Evolutionary conservation across 495 filamentous ascomycete genomes (phyloP), one percentile per base, ranked within the genome.

Genomic region (Neurospora sp.): DNA sequence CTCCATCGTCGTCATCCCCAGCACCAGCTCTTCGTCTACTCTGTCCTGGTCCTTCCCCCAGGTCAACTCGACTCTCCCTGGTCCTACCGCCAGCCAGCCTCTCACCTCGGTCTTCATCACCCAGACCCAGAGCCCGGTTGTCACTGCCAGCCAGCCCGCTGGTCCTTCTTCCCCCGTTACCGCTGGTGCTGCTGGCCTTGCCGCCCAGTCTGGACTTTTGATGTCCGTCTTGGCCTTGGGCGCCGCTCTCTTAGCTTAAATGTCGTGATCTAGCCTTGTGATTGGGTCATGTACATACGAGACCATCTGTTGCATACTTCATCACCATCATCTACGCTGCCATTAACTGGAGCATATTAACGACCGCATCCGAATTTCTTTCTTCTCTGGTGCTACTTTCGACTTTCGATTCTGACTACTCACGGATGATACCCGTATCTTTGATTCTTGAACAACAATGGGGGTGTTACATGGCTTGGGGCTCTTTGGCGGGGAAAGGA

Each of bases 201-300:
- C 80, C 16, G 76, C 81, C 18, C 82, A 81, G 75, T 82, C 82
- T 16, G 83, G 82, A 27, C 71, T 85, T n/a, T 72, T 83, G 71
- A 75, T 83, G 70, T 78, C 78, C 75, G 78, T 80, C 27, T 69
- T 87, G 22, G 84, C 80, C 31, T 78, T 83, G 68, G 82, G 81
- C 68, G 79, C 81, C 37, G 81, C 80, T 73, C 75, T 87, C 69
- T 75, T 87, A 46, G 80, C 78, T 41, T 85, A 81, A 81, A 53
- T 68, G 44, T 38, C 40, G 27, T 46, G 22, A 61, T 44, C 27
- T 70, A 18, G 71, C 68, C n/a, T 59, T 71, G 38, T 48, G 42
- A 69, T 37, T 35, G 44, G 39, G 61, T 11, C 48, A 31, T 10
- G n/a, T n/a, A 40, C 42, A 46, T 10, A 70, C 71, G 72, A 70